phyloP scores from a whole-genome alignment of 176 grass and related monocot species.

The Avena sativa region DNA sequence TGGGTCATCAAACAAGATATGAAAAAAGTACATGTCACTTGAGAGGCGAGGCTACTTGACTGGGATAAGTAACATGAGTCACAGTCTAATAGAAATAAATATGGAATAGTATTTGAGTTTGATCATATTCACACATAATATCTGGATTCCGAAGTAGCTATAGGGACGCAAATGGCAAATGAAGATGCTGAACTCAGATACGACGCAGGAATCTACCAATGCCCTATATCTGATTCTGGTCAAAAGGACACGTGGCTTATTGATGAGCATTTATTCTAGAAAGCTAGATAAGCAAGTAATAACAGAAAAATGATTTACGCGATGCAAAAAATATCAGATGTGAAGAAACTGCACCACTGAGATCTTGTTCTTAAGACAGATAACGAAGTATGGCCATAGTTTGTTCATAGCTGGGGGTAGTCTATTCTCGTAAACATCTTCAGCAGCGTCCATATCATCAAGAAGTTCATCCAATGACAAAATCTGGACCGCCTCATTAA shows the following conservation, averaged over 20 bases:
- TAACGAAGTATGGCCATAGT: constrained; percentile 89
- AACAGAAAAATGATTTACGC: constrained; percentile 1
- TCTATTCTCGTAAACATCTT: constrained; percentile 86
- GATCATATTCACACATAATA: constrained; percentile 19
- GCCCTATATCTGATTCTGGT: constrained; percentile 30
- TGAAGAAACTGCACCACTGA: constrained; percentile 66
- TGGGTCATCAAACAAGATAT: constrained; percentile 14
- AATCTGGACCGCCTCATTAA: constrained; percentile 71
- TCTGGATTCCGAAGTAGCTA: neutral
- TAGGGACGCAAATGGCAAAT: neutral
- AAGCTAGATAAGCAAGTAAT: constrained; percentile 17
- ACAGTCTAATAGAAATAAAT: neutral
- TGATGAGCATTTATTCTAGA: constrained; percentile 15
- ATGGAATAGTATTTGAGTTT: constrained; percentile 22
- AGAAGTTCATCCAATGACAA: constrained; percentile 72
- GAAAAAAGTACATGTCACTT: constrained; percentile 5
- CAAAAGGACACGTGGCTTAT: neutral
- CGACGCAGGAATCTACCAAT: neutral
- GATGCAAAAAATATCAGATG: constrained; percentile 33
- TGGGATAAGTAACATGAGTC: constrained; percentile 16
- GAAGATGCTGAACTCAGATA: constrained; percentile 9
- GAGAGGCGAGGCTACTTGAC: neutral
- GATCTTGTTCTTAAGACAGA: constrained; percentile 94
- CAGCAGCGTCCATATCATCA: constrained; percentile 57
- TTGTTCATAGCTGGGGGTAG: constrained; percentile 93